These are phyloP conservation scores for Arthromyces matolae DNA, from an alignment of 768 basidiomycete species.

Conservation along the genomic window DNA sequence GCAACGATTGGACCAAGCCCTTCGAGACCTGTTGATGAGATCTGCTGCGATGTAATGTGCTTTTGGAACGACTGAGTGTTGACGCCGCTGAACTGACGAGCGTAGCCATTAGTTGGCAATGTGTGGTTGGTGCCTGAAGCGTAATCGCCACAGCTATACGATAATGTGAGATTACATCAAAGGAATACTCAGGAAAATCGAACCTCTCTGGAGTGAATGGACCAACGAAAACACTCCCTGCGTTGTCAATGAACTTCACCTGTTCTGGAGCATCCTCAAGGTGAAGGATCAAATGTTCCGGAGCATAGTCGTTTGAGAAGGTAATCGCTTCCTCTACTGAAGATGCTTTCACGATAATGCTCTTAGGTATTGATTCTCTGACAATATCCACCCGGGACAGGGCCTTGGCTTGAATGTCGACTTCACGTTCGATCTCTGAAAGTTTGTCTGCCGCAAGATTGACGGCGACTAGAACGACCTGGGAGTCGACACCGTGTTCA, in stretches of 20 bases:
- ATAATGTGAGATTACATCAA: conserved; percentile 2
- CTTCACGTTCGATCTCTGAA: conserved; percentile 74
- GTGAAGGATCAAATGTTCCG: conserved; percentile 95
- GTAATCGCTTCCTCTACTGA: conserved; percentile 71
- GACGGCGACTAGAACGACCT: conserved; percentile 90
- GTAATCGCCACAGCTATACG: conserved; percentile 88
- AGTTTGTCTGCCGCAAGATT: conserved; percentile 60
- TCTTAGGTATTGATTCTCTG: conserved; percentile 83
- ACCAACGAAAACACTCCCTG: conserved; percentile 96
- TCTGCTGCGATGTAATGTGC: conserved; percentile 95
- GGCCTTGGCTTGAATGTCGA: conserved; percentile 83
- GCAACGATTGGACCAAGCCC: conserved; percentile 83
- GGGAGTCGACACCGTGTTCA: conserved; percentile 97
- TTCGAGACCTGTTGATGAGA: conserved; percentile 73
- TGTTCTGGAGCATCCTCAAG: conserved; percentile 64
- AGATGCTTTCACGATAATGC: conserved; percentile 75
- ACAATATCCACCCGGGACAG: conserved; percentile 89
- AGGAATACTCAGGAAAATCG: conserved; percentile 12
- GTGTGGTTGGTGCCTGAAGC: conserved; percentile 99
- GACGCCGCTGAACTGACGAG: conserved; percentile 96
- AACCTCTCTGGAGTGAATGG: conserved; percentile 95
- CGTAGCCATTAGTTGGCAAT: conserved; percentile 93
- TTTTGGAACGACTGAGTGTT: conserved; percentile 98
- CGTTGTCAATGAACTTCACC: conserved; percentile 76
- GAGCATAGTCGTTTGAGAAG: conserved; percentile 97